Evolutionary conservation across 2,329 filamentous ascomycete genomes (phyloP).

Genomic region (Epichloe coenophiala): DNA sequence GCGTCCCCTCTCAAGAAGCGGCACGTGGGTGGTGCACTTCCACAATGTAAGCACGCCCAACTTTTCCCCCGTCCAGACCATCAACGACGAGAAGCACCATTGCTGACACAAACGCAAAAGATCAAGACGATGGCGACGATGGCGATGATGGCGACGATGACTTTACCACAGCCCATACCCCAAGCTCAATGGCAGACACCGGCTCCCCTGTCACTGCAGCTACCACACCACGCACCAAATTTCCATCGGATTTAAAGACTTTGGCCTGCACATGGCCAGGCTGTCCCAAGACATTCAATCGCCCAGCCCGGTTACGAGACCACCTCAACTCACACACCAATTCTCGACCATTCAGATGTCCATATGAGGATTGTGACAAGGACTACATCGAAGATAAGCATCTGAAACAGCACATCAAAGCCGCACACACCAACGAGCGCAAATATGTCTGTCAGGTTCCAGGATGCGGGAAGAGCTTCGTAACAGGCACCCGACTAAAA

Average conservation of each 20-base stretch:
- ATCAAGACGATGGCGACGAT: constrained; percentile 13
- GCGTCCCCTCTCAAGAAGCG: constrained; percentile 16
- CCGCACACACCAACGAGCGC: constrained; percentile 59
- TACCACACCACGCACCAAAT: constrained; percentile 34
- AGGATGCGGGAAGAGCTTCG: constrained; percentile 67
- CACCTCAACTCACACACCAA: constrained; percentile 79
- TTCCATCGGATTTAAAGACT: constrained; percentile 62
- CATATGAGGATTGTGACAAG: constrained; percentile 60
- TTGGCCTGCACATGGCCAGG: constrained; percentile 60
- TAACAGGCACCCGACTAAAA: constrained; percentile 64
- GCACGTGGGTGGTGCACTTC: constrained; percentile 9
- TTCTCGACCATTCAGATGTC: constrained; percentile 66
- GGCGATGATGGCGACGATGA: constrained; percentile 22
- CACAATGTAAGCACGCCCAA: constrained; percentile 11
- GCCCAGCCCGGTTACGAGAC: constrained; percentile 64
- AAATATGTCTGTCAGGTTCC: constrained; percentile 58
- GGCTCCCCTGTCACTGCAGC: constrained; percentile 19
- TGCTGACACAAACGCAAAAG: neutral
- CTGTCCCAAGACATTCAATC: constrained; percentile 77
- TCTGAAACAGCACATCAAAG: constrained; percentile 72
- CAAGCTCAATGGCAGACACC: constrained; percentile 17
- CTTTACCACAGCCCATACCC: constrained; percentile 17
- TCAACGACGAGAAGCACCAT: neutral
- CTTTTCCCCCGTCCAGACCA: neutral
- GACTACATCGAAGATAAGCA: constrained; percentile 79